Evolutionary conservation across 2,329 filamentous ascomycete genomes (phyloP).

Genomic region (Bisporella sp.): DNA sequence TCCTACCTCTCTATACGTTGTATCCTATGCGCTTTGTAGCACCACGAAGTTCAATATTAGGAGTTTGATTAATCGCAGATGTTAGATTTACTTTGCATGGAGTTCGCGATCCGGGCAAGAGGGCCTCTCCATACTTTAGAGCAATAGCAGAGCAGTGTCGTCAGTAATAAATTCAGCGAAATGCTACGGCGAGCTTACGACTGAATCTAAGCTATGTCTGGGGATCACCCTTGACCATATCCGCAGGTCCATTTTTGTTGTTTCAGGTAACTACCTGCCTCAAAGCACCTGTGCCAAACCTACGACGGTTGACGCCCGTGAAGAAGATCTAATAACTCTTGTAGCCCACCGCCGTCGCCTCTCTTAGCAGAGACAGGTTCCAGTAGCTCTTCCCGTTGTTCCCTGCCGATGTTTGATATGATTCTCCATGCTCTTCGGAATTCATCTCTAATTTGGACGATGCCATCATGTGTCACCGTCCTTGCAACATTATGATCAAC

Average conservation of each 20-base stretch:
- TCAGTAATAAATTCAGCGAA: too few species aligned
- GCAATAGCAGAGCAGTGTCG: too few species aligned
- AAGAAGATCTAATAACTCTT: conserved; percentile 18
- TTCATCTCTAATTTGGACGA: conserved; percentile 76
- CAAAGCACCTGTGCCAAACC: too few species aligned
- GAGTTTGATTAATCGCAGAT: too few species aligned
- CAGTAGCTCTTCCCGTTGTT: conserved; percentile 17
- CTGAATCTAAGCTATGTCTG: neutral
- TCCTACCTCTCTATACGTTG: too few species aligned
- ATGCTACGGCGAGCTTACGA: too few species aligned
- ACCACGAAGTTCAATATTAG: too few species aligned
- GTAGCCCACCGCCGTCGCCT: conserved; percentile 11
- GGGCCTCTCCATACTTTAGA: too few species aligned
- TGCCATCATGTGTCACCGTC: conserved; percentile 77
- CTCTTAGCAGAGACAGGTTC: conserved; percentile 10
- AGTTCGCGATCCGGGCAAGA: too few species aligned
- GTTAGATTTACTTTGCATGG: too few species aligned
- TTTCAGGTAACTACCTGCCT: neutral
- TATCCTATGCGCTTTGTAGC: too few species aligned
- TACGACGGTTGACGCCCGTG: conserved; percentile 17
- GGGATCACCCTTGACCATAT: neutral
- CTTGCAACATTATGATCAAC: conserved; percentile 80
- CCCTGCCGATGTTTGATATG: conserved; percentile 46
- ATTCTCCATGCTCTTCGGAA: conserved; percentile 75
- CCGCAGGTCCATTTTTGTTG: neutral